Base-by-base conservation (phyloP, 768 basidiomycete genomes). In the Chalciporus sphaerocephalus region DNA sequence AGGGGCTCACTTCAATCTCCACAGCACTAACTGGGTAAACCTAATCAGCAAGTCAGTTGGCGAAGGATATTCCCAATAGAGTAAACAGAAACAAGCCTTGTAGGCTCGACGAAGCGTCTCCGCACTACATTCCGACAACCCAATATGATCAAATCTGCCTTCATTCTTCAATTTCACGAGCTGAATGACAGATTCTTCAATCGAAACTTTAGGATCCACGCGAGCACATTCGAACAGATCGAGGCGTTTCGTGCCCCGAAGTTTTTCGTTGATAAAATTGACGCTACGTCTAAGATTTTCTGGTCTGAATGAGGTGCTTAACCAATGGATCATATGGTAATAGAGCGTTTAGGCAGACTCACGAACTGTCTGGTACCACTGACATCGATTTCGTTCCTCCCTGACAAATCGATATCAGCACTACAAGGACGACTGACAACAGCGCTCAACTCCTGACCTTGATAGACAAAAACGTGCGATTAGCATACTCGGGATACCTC, bases 1-100 rank as follows among this genome's bases (percentile, higher is more conserved):
- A 81, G 11, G 76, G 71, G 51, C 78, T 81, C 32, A 81, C 64
- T 57, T 87, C 84, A 44, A 85, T 80, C 56, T 87, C 81, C 11
- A 80, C 76, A 15, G 73, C 71, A 15, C 74, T 67, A 42, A 83
- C 70, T 1, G 75, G 78, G 38, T 73, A 65, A 13, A 81, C 68
- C 74, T 80, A 32, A n/a, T n/a, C n/a, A n/a, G n/a, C n/a, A n/a
- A n/a, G n/a, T n/a, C n/a, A n/a, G n/a, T n/a, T n/a, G n/a, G n/a
- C n/a, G n/a, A n/a, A n/a, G n/a, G n/a, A n/a, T n/a, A n/a, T n/a
- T n/a, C n/a, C n/a, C n/a, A n/a, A n/a, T n/a, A n/a, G n/a, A n/a
- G n/a, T n/a, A 6, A 25, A 7, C 24, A 25, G 24, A 25, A 25
- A 3, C 2, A 4, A 53, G 6, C 36, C 10, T 54, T 43, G 16